Base-by-base conservation (phyloP, 768 basidiomycete genomes). In the Boletus reticulatus region DNA sequence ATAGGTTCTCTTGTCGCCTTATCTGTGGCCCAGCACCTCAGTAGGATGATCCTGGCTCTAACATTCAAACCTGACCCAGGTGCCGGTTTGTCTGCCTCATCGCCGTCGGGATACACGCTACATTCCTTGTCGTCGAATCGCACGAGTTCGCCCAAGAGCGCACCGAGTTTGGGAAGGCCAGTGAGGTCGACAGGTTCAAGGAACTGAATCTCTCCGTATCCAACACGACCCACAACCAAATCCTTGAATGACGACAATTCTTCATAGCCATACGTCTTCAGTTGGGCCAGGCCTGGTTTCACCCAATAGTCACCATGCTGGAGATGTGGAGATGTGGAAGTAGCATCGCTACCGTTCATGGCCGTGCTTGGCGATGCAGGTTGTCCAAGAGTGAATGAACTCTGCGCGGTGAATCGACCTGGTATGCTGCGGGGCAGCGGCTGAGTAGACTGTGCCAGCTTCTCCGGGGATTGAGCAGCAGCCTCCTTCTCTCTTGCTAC, bases 261-360 rank as follows among this genome's bases (percentile, higher is more conserved):
- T 60, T 87, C 83, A 65, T 88, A 84, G 19, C 89, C 83, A 24
- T 81, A 76, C 53, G 84, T 82, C 65, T 85, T 84, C 58, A 98
- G 82, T 32, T 80, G 81, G 34, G 80, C 75, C 55, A 98, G 73
- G 51, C 86, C 82, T 13, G 97, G 97, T 59, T 86, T 86, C 53
- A 89, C 84, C 81, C 85, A 98, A 74, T 98, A 99, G 57, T 97
- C 92, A 41, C 95, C 97, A 58, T 94, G 85, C 57, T 85, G 81
- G 16, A 84, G 79, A 48, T 82, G 77, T 17, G 72, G 72, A 19
- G 76, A 62, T 12, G 63, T 32, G 13, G 65, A 50, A 3, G 55
- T 44, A 19, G 48, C 37, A 44, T 69, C 67, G 13, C 58, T 55
- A 34, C 67, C 67, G 31, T 66, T 65, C 17, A 51, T 56, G 14